phyloP scores from a whole-genome alignment of 2,329 filamentous ascomycete species.

The Botrytis tulipae region DNA sequence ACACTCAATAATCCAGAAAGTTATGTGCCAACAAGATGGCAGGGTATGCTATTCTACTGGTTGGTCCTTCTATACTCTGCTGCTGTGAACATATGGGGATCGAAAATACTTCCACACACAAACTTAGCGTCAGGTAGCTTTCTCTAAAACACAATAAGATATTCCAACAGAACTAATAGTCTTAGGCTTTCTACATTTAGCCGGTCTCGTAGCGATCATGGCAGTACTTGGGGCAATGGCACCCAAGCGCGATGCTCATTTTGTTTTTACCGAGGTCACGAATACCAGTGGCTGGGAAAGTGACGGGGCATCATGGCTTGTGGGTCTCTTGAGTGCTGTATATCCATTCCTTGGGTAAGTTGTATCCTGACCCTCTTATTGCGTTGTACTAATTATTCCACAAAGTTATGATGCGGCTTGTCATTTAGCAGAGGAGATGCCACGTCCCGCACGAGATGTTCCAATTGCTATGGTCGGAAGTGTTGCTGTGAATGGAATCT shows the following conservation, averaged over 20 bases:
- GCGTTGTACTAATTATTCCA: not conserved
- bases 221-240: conserved; percentile 40
- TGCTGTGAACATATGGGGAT: conserved; percentile 18
- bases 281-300: conserved; percentile 47
- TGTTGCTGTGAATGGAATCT: conserved; percentile 46
- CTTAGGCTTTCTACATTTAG: conserved; percentile 34
- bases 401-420: conserved; percentile 44
- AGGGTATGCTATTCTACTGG: conserved; percentile 50
- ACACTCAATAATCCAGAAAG: conserved; percentile 42
- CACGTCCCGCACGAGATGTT: conserved; percentile 42
- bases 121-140: conserved; percentile 40
- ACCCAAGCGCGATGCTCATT: conserved; percentile 46
- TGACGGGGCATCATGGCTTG: conserved; percentile 48
- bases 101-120: conserved; percentile 40
- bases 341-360: conserved; percentile 40
- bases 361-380: not conserved
- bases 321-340: conserved; percentile 46
- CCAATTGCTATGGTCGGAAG: conserved; percentile 47
- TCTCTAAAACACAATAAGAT: not conserved
- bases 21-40: conserved; percentile 45
- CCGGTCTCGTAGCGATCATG: conserved; percentile 45
- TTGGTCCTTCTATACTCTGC: conserved; percentile 42
- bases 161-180: not conserved
- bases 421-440: conserved; percentile 50
- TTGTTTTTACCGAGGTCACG: conserved; percentile 46